Percentiles rank a stretch among this genome's conserved stretches.
phyloP scores from a whole-genome alignment of 2,329 filamentous ascomycete genomes.

The Penicillium hesseltinei region DNA sequence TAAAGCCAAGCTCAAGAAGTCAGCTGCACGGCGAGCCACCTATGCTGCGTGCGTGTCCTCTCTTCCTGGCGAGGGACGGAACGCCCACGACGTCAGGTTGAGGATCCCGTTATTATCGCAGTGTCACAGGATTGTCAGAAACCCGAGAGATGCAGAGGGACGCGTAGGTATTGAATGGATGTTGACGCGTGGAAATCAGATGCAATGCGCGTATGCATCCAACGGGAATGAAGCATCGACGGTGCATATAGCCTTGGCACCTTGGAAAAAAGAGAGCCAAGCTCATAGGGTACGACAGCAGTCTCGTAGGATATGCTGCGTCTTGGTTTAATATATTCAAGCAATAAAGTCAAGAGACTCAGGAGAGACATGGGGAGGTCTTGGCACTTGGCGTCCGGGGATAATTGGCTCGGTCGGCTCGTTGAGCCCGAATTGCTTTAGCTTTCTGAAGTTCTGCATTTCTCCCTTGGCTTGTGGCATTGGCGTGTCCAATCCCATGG shows the following conservation, averaged over 20 bases:
- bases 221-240: not conserved
- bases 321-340: slow-evolving; percentile 12
- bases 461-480: not conserved
- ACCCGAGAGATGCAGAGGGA: not conserved
- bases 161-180: not conserved
- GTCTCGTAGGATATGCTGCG: slow-evolving; percentile 11
- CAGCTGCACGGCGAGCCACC: not conserved
- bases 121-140: not conserved
- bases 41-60: slow-evolving; percentile 2
- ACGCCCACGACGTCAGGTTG: not conserved
- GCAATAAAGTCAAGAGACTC: slow-evolving; percentile 9
- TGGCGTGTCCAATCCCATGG: not conserved
- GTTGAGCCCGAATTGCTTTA: slow-evolving; percentile 5
- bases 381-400: slow-evolving; percentile 21
- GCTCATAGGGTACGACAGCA: slow-evolving; percentile 12
- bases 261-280: not conserved
- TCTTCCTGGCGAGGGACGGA: not conserved
- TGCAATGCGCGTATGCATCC: not conserved
- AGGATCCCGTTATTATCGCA: not conserved
- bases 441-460: not conserved
- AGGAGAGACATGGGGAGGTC: slow-evolving; percentile 6
- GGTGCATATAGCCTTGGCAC: slow-evolving; percentile 1
- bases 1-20: not conserved
- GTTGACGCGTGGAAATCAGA: slow-evolving; percentile 3
- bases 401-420: slow-evolving; percentile 14